phyloP scores from a whole-genome alignment of 495 filamentous ascomycete genomes.

The Physcia stellaris region DNA sequence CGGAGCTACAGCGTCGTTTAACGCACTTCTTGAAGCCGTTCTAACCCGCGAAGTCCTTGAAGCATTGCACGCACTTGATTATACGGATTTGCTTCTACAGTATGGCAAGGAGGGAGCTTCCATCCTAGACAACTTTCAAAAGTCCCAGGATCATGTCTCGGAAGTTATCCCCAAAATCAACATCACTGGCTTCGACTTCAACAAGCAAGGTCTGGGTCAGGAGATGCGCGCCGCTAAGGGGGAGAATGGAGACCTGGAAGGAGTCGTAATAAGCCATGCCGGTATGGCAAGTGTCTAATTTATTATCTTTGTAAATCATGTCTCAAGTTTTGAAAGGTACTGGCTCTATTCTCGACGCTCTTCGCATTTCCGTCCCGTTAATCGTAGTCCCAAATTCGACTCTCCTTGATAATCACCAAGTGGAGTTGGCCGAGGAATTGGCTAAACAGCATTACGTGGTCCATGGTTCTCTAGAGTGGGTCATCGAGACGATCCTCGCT shows the following conservation, averaged over 20 bases:
- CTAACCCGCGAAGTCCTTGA: slow-evolving; percentile 45
- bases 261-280: slow-evolving; percentile 78
- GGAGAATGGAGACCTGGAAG: slow-evolving; percentile 23
- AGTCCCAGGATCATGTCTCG: slow-evolving; percentile 9
- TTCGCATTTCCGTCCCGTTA: slow-evolving; percentile 51
- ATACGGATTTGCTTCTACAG: slow-evolving; percentile 58
- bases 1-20: slow-evolving; percentile 81
- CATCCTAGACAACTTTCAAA: slow-evolving; percentile 28
- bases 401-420: slow-evolving; percentile 84
- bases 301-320: neutral
- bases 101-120: slow-evolving; percentile 50
- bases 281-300: slow-evolving; percentile 35
- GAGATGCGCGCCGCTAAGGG: slow-evolving; percentile 41
- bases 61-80: slow-evolving; percentile 37
- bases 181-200: slow-evolving; percentile 54
- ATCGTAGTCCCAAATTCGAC: slow-evolving; percentile 77
- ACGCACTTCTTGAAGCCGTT: slow-evolving; percentile 51
- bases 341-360: slow-evolving; percentile 73
- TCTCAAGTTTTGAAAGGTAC: slow-evolving; percentile 42
- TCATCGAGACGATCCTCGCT: no score
- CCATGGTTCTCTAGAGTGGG: slow-evolving; percentile 50
- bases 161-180: slow-evolving; percentile 26
- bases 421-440: slow-evolving; percentile 66
- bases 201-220: slow-evolving; percentile 35
- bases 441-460: slow-evolving; percentile 55